A percentile compares a stretch with the other conserved stretches of the same genome.
These are phyloP conservation scores for Phytophthora sansomeana DNA, from an alignment of 352 stramenopile species.

Conservation along the genomic window DNA sequence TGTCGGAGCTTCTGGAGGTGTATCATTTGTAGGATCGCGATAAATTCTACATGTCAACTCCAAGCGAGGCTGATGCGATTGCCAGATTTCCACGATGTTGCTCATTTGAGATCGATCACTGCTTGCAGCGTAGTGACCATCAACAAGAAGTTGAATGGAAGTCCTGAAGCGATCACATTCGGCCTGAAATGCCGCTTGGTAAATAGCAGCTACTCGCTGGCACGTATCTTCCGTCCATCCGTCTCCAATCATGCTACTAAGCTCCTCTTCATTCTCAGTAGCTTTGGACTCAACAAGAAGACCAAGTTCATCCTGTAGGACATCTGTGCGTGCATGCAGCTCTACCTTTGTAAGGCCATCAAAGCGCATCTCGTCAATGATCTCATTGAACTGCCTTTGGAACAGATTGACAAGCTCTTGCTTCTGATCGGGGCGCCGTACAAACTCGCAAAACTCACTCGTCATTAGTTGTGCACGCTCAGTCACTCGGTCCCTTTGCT, in stretches of 20 bases:
- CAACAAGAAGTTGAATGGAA: constrained; percentile 62
- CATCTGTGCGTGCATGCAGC: constrained; percentile 75
- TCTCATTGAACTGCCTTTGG: constrained; percentile 78
- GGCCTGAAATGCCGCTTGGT: constrained; percentile 66
- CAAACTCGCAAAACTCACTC: constrained; percentile 59
- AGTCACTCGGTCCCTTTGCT: constrained; percentile 43
- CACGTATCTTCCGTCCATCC: constrained; percentile 69
- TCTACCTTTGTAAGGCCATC: constrained; percentile 84
- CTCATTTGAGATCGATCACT: constrained; percentile 39
- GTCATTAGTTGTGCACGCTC: constrained; percentile 43
- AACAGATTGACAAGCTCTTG: constrained; percentile 74
- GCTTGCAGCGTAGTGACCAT: constrained; percentile 61
- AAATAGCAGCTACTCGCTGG: constrained; percentile 51
- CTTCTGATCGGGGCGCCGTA: constrained; percentile 72
- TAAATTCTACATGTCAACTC: constrained; percentile 55
- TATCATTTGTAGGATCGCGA: constrained; percentile 38
- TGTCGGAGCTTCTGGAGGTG: constrained; percentile 18
- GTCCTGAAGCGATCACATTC: constrained; percentile 79
- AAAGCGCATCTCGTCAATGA: constrained; percentile 87
- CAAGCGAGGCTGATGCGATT: constrained; percentile 28
- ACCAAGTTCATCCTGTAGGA: constrained; percentile 73
- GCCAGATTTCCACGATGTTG: constrained; percentile 43
- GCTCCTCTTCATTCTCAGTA: constrained; percentile 53
- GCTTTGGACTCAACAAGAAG: constrained; percentile 53
- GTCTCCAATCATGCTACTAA: constrained; percentile 52